Percentiles rank a stretch among this genome's conserved stretches.
Conservation (phyloP, 139 green algal species). For the Chlamydomonas applanata region DNA sequence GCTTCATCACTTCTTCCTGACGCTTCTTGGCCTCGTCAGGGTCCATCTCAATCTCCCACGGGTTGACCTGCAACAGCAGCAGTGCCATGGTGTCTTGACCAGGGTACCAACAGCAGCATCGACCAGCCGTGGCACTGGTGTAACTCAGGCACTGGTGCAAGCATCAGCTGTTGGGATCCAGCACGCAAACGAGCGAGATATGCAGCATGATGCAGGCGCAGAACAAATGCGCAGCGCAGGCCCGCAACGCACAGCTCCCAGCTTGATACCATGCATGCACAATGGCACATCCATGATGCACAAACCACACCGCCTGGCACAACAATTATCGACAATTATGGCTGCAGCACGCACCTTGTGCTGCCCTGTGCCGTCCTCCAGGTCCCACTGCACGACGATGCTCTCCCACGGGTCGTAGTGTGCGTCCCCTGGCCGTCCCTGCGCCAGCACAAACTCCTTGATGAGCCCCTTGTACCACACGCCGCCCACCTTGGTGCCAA, state of each 20-base stretch:
- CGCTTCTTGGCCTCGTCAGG: slow-evolving; percentile 58
- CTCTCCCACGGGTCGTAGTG: slow-evolving; percentile 76
- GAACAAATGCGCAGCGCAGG: too few relatives aligned
- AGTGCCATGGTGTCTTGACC: slow-evolving; percentile 5
- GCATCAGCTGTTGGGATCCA: neutral
- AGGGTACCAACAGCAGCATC: slow-evolving; percentile 13
- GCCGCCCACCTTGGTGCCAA: slow-evolving; percentile 50
- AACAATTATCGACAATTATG: too few relatives aligned
- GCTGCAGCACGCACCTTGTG: slow-evolving; percentile 12
- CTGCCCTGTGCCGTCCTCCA: slow-evolving; percentile 15
- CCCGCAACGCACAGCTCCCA: too few relatives aligned
- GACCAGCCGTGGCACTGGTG: neutral
- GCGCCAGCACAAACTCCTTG: slow-evolving; percentile 5
- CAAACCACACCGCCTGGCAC: too few relatives aligned
- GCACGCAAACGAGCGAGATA: too few relatives aligned
- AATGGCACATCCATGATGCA: too few relatives aligned
- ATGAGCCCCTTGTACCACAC: slow-evolving; percentile 74
- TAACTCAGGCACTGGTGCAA: neutral
- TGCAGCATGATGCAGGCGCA: too few relatives aligned
- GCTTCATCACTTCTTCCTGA: slow-evolving; percentile 39
- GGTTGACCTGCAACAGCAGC: slow-evolving; percentile 51
- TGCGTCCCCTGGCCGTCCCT: slow-evolving; percentile 22
- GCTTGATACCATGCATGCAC: too few relatives aligned
- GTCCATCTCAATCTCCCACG: slow-evolving; percentile 84
- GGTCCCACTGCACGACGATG: slow-evolving; percentile 69